Base-by-base conservation (phyloP, 2,329 filamentous ascomycete species). In the Helotiales sp. region DNA sequence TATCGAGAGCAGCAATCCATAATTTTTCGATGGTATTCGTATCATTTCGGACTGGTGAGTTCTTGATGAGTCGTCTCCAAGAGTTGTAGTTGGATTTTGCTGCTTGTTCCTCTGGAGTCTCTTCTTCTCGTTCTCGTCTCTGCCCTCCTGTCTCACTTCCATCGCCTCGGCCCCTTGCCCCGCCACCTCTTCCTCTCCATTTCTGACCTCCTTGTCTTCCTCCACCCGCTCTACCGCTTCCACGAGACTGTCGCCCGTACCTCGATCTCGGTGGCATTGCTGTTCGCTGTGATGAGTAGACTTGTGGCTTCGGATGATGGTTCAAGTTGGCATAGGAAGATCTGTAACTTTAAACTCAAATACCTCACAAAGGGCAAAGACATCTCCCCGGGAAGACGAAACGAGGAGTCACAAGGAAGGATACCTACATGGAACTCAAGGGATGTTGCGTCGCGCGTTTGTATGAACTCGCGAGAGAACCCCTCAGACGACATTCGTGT, bases 11-110 rank as follows among this genome's bases (percentile, higher is more conserved):
- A 45, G 59, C 61, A 10, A 34, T 32, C 69, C 70, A 73, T 17
- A 72, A 54, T 11, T 32, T 17, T 49, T 63, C 28, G 4, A 67
- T 72, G 2, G 61, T 69, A 2, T 15, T 26, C 6, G 30, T 61
- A 28, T 73, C 70, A 32, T 69, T 69, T 24, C 24, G 6, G 17
- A 4, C 49, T 10, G 70, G 70, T 2, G 1, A 49, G 2, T 20
- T 43, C 40, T 70, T 72, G 43, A 73, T 60, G 13, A 71, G 59
- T 7, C 61, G 49, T 52, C 67, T 68, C 70, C 69, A 73, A 20
- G 49, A 40, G 17, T 64, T 71, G 55, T 70, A 73, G 13, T 63
- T 28, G 13, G 32, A 52, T 43, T 49, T 64, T 17, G 11, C 64
- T n/a, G 32, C 10, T 55, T 58, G 43, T 24, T 72, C 64, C 45